phyloP scores from a whole-genome alignment of 2,329 filamentous ascomycete species.

The Colletotrichum scovillei region DNA sequence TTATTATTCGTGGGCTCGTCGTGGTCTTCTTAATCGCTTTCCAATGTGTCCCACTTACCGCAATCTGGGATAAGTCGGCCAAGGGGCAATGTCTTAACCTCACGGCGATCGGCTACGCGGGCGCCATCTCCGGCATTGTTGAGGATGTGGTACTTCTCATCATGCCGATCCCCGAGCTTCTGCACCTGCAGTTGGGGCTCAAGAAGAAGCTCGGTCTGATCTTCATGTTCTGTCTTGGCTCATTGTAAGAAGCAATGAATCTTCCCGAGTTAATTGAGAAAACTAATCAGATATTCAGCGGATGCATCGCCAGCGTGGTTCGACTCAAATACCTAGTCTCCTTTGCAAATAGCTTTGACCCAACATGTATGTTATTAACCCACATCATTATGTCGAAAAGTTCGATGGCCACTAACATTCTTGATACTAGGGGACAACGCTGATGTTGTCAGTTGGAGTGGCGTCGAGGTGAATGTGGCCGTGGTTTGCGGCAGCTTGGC shows the following conservation, averaged over 20 bases:
- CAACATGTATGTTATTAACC: conserved; percentile 22
- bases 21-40: conserved; percentile 37
- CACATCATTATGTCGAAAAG: no score
- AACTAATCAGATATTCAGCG: conserved; percentile 18
- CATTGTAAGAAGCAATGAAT: conserved; percentile 18
- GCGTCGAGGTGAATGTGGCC: conserved; percentile 46
- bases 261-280: no score
- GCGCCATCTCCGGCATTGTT: conserved; percentile 29
- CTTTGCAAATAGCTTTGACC: conserved; percentile 22
- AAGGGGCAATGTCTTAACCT: conserved; percentile 23
- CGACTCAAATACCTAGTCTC: conserved; percentile 35
- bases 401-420: not conserved
- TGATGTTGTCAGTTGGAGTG: conserved; percentile 45
- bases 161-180: conserved; percentile 33
- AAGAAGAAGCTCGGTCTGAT: conserved; percentile 30
- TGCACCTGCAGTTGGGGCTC: conserved; percentile 15
- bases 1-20: conserved; percentile 29
- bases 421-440: conserved; percentile 39
- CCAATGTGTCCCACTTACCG: conserved; percentile 36
- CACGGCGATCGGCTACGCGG: conserved; percentile 21
- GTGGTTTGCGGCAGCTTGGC: conserved; percentile 56
- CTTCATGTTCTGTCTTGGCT: conserved; percentile 32
- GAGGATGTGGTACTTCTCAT: conserved; percentile 33
- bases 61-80: conserved; percentile 32
- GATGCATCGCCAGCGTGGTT: conserved; percentile 36